A percentile compares a stretch with the other conserved stretches of the same genome.
phyloP scores from a whole-genome alignment of 441 rosid species.

The Erodium texanum region DNA sequence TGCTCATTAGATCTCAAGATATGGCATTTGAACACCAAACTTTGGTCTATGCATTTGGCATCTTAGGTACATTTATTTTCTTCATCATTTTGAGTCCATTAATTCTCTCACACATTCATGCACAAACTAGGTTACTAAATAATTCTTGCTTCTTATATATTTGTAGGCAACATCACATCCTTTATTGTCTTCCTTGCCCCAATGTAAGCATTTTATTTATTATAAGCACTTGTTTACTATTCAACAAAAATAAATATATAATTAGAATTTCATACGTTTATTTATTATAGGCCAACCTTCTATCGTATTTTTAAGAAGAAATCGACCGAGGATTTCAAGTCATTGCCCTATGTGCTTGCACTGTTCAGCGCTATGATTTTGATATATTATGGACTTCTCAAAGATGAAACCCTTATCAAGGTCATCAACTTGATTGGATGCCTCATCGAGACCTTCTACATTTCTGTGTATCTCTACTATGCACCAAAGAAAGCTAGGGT shows the following conservation, averaged over 20 bases:
- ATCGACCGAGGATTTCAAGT: conserved; percentile 62
- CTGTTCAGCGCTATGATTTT: conserved; percentile 80
- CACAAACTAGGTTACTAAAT: background rate
- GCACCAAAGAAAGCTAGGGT: conserved; percentile 60
- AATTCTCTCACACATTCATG: conserved; percentile 6
- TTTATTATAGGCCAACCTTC: conserved; percentile 53
- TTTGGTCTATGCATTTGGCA: conserved; percentile 48
- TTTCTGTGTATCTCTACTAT: conserved; percentile 42
- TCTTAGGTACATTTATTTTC: conserved; percentile 38
- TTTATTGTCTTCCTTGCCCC: conserved; percentile 59
- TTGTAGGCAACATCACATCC: conserved; percentile 52
- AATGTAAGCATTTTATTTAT: conserved; percentile 27
- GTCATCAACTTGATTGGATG: conserved; percentile 52
- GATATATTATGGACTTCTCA: conserved; percentile 61
- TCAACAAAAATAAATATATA: too few species aligned
- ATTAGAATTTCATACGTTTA: background rate
- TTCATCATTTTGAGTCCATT: conserved; percentile 2
- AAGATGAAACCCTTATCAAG: conserved; percentile 46
- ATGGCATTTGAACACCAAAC: conserved; percentile 45
- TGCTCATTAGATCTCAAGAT: background rate
- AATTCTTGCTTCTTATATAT: background rate
- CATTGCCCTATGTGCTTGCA: conserved; percentile 62
- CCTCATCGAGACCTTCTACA: conserved; percentile 42
- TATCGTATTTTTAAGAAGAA: conserved; percentile 59
- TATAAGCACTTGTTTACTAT: too few species aligned